These are phyloP conservation scores for Eimeria maxima DNA, from an alignment of 169 alveolate species.

Conservation along the genomic window DNA sequence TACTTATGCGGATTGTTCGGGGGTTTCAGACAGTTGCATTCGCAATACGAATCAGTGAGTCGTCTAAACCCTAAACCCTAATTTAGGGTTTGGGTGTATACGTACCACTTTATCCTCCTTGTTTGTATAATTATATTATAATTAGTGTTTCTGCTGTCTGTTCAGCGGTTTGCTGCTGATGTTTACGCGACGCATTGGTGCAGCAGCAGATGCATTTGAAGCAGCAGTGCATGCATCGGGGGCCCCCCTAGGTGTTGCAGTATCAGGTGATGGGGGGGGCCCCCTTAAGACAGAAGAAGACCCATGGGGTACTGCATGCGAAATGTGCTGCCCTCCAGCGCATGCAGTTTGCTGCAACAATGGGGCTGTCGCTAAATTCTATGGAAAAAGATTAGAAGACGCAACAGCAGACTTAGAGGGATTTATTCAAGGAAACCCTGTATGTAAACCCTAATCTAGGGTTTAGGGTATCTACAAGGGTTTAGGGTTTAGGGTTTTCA, in stretches of 20 bases:
- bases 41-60: background rate
- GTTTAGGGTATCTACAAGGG: background rate
- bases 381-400: background rate
- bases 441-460: background rate
- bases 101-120: background rate
- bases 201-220: background rate
- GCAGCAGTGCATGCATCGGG: background rate
- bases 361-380: background rate
- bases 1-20: background rate
- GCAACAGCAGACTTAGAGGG: background rate
- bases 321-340: background rate
- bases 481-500: slow-evolving; percentile 60
- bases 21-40: background rate
- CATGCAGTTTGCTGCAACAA: background rate
- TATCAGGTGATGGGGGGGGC: too few relatives aligned
- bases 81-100: too few relatives aligned
- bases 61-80: background rate
- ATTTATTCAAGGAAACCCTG: background rate
- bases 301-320: background rate
- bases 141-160: too few relatives aligned
- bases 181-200: background rate
- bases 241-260: too few relatives aligned
- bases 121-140: too few relatives aligned
- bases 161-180: too few relatives aligned
- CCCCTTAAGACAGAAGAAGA: background rate